phyloP scores from a whole-genome alignment of 2,329 filamentous ascomycete genomes.

The Colletotrichum aenigma region DNA sequence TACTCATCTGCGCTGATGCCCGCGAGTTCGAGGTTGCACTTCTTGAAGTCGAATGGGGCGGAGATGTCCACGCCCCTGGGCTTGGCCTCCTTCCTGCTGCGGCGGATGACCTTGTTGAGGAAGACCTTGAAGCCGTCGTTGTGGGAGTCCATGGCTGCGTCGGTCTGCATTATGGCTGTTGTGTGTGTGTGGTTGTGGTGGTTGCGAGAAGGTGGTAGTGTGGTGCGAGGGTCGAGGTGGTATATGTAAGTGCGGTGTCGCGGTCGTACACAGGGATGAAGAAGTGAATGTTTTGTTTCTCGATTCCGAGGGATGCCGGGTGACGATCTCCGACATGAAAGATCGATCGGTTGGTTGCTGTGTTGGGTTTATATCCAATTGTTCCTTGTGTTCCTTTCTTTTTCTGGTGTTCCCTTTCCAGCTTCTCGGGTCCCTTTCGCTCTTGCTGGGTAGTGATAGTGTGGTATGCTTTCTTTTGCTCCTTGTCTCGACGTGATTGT shows the following conservation, averaged over 20 bases:
- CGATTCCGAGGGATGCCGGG: background rate
- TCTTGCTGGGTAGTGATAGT: background rate
- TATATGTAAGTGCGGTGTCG: background rate
- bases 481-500: background rate
- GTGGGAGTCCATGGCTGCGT: slow-evolving; percentile 32
- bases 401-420: background rate
- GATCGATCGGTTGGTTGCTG: background rate
- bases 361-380: background rate
- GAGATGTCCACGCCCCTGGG: slow-evolving; percentile 52
- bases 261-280: background rate
- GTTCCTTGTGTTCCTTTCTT: slow-evolving; percentile 9
- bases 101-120: slow-evolving; percentile 47
- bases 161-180: slow-evolving; percentile 7
- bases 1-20: slow-evolving; percentile 66
- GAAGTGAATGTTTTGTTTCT: background rate
- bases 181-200: background rate
- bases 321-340: background rate
- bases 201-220: no score
- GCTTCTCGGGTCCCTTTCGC: background rate
- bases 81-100: slow-evolving; percentile 45
- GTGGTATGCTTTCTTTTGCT: background rate
- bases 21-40: slow-evolving; percentile 55
- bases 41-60: slow-evolving; percentile 62
- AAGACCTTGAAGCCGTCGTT: slow-evolving; percentile 48
- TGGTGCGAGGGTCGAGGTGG: background rate